phyloP scores from a whole-genome alignment of 129 eudicot species.

The Tagetes erecta region DNA sequence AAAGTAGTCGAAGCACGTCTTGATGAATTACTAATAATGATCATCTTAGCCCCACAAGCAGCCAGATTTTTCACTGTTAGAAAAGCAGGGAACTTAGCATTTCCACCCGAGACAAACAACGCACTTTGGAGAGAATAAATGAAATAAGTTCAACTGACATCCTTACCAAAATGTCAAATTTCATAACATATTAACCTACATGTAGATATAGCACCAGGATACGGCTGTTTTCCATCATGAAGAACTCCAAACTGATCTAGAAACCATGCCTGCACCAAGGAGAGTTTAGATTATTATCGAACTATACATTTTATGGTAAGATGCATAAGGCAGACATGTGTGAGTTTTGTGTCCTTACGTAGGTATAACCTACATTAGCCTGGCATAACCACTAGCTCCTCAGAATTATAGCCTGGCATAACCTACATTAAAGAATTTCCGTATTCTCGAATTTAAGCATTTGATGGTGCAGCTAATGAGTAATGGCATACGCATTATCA shows the following conservation, averaged over 20 bases:
- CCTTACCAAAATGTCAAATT: slow-evolving; percentile 45
- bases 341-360: neutral
- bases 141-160: slow-evolving; percentile 20
- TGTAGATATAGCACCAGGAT: slow-evolving; percentile 82
- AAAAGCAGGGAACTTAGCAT: slow-evolving; percentile 21
- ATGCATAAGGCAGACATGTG: neutral
- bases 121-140: neutral
- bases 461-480: neutral
- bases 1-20: slow-evolving; percentile 87
- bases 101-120: neutral
- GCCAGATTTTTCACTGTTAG: slow-evolving; percentile 72
- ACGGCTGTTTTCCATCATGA: slow-evolving; percentile 95
- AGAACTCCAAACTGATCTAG: slow-evolving; percentile 98
- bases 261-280: slow-evolving; percentile 77
- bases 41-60: slow-evolving; percentile 80
- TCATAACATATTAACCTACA: slow-evolving; percentile 84
- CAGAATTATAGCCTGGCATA: neutral
- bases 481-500: no score
- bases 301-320: neutral
- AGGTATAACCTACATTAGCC: neutral
- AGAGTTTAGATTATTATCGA: neutral
- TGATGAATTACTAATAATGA: slow-evolving; percentile 92
- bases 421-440: neutral
- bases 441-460: neutral
- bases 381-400: neutral